These are phyloP conservation scores for Candida pini DNA, from an alignment of 805 yeast species.

Conservation along the genomic window DNA sequence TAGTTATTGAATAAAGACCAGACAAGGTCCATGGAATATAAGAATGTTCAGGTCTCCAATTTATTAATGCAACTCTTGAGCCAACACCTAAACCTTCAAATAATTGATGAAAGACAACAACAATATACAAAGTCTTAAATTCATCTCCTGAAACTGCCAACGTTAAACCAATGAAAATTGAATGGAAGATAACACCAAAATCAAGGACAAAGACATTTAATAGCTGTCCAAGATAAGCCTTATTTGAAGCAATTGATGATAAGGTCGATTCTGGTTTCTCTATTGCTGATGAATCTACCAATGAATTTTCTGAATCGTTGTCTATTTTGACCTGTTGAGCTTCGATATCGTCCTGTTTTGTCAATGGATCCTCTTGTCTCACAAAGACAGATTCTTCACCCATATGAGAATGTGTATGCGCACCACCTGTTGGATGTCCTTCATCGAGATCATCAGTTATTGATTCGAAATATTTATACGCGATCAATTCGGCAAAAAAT, in stretches of 20 bases:
- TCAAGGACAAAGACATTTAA: slow-evolving; percentile 57
- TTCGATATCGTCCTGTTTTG: background rate
- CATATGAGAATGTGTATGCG: slow-evolving; percentile 50
- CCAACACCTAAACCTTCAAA: slow-evolving; percentile 88
- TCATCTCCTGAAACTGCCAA: slow-evolving; percentile 76
- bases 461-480: slow-evolving; percentile 40
- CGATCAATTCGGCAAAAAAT: slow-evolving; percentile 47
- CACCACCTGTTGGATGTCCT: slow-evolving; percentile 10
- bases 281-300: slow-evolving; percentile 27
- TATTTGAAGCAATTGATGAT: slow-evolving; percentile 28
- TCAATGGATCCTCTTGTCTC: slow-evolving; percentile 11
- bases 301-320: background rate
- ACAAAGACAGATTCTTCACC: slow-evolving; percentile 34
- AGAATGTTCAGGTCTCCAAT: slow-evolving; percentile 37
- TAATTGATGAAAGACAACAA: slow-evolving; percentile 67
- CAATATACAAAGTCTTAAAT: slow-evolving; percentile 66
- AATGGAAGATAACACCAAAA: slow-evolving; percentile 78
- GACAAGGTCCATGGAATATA: slow-evolving; percentile 56
- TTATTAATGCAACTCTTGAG: slow-evolving; percentile 58
- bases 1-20: slow-evolving; percentile 46
- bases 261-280: no score
- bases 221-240: slow-evolving; percentile 48
- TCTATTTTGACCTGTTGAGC: background rate
- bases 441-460: slow-evolving; percentile 13
- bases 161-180: slow-evolving; percentile 74